Evolutionary conservation across 2,329 filamentous ascomycete genomes (phyloP), one percentile per base, ranked within the genome.

Genomic region (Drechslerella stenobrocha): DNA sequence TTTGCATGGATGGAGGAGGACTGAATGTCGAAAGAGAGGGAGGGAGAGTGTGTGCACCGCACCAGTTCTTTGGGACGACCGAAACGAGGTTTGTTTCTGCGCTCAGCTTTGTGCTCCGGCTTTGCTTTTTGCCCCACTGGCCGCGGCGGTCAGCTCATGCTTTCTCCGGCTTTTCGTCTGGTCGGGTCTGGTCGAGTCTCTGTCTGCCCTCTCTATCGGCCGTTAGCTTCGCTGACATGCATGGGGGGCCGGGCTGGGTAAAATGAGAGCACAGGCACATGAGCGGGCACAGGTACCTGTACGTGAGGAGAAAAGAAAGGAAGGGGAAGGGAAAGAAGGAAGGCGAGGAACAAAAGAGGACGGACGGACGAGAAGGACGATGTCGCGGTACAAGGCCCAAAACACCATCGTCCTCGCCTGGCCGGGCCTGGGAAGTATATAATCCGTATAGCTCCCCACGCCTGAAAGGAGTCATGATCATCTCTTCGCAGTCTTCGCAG

Each of bases 401-500:
- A 30, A 11, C 28, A 30, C 5, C 28, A 7, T 42, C 37, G n/a
- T 18, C 22, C 37, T 42, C 15, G 22, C 5, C 28, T 26, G 22
- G 28, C 6, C 13, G 22, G 28, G 44, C 22, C 9, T 4, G 44
- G 8, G 22, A 47, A 30, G 24, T 47, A 47, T 47, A 47, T 47
- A 47, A 18, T n/a, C n/a, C n/a, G 20, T 47, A n/a, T 40, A 40
- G 28, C 53, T 66, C 61, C 52, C 53, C 57, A 50, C 60, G 47
- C 61, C 61, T 45, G 44, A 59, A 66, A 66, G 23, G 30, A 66
- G 61, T 42, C 47, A 66, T 66, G 61, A 66, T 66, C 61, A 66
- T 66, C 61, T 42, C 56, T 11, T 22, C 30, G 34, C 45, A 51
- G 13, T 32, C 32, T n/a, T 42, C n/a, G 22, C 37, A 3, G 4